Evolutionary conservation across 2,329 filamentous ascomycete species (phyloP).

Genomic region (Fusarium anthophilum): DNA sequence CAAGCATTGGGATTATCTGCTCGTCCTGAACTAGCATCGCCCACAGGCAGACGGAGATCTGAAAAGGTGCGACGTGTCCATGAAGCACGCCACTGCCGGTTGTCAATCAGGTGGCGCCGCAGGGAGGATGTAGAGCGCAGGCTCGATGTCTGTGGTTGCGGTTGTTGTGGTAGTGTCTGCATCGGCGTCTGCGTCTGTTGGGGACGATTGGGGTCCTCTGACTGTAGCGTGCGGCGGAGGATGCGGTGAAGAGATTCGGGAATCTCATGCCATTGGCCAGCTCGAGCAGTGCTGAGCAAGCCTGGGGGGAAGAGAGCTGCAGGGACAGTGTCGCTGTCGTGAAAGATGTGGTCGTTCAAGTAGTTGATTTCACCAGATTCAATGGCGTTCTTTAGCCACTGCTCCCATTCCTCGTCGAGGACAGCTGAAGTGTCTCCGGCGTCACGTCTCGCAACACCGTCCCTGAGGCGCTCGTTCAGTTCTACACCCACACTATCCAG

Average conservation of each 20-base stretch:
- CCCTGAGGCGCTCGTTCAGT: slow-evolving; percentile 71
- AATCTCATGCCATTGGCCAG: slow-evolving; percentile 66
- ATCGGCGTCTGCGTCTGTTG: slow-evolving; percentile 25
- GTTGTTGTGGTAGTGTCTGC: slow-evolving; percentile 17
- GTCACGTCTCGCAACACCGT: slow-evolving; percentile 70
- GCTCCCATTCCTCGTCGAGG: slow-evolving; percentile 78
- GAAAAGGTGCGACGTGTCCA: slow-evolving; percentile 43
- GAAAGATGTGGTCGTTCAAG: slow-evolving; percentile 54
- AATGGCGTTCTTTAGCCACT: slow-evolving; percentile 76
- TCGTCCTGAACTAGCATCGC: slow-evolving; percentile 42
- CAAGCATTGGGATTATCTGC: slow-evolving; percentile 33
- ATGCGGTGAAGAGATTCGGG: slow-evolving; percentile 65
- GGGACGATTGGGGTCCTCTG: slow-evolving; percentile 44
- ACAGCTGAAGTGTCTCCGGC: slow-evolving; percentile 66
- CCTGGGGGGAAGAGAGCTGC: slow-evolving; percentile 58
- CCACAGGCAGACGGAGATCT: slow-evolving; percentile 53
- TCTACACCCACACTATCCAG: slow-evolving; percentile 66
- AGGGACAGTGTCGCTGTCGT: slow-evolving; percentile 43
- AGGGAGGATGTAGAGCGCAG: slow-evolving; percentile 10
- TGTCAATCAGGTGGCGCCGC: slow-evolving; percentile 31
- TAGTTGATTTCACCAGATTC: slow-evolving; percentile 67
- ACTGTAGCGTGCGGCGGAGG: slow-evolving; percentile 58
- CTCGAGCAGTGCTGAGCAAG: slow-evolving; percentile 64
- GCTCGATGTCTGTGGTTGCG: slow-evolving; percentile 19
- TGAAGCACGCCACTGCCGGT: slow-evolving; percentile 17